Evolutionary conservation across 2,329 filamentous ascomycete species (phyloP).

Genomic region (Cordyceps pruinosa): DNA sequence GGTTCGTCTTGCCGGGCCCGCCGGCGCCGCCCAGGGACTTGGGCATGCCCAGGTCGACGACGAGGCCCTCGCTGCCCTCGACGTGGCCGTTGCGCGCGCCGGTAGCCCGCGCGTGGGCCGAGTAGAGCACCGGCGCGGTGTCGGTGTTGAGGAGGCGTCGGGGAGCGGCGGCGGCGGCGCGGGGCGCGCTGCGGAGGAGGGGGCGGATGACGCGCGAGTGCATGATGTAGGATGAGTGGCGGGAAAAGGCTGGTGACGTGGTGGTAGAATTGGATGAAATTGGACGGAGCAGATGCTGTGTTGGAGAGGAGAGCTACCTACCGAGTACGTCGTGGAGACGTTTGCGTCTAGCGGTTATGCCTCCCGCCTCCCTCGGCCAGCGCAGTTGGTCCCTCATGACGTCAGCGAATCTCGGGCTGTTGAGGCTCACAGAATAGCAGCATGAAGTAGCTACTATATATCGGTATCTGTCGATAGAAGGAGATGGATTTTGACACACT

Average conservation of each 20-base stretch:
- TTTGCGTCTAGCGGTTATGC: no score
- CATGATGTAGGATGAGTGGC: background rate
- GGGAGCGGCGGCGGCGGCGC: background rate
- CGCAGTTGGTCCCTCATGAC: no score
- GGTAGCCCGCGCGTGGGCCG: slow-evolving; percentile 30
- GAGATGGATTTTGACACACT: background rate
- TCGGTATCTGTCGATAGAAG: no score
- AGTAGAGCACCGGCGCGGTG: slow-evolving; percentile 31
- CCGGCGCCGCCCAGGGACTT: slow-evolving; percentile 35
- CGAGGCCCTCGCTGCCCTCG: slow-evolving; percentile 22
- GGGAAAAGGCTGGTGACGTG: background rate
- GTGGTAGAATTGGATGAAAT: background rate
- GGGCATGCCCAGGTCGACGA: slow-evolving; percentile 34
- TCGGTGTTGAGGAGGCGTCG: slow-evolving; percentile 31
- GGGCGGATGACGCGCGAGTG: background rate
- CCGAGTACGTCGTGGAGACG: no score
- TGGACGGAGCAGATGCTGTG: background rate
- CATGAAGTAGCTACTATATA: no score
- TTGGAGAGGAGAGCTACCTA: background rate
- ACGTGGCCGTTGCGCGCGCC: slow-evolving; percentile 29
- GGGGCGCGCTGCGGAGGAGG: background rate
- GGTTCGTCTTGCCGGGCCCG: slow-evolving; percentile 36
- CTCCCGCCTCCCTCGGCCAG: no score
- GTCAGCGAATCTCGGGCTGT: background rate
- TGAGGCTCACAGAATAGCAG: no score